Conservation (phyloP, 2,329 filamentous ascomycete genomes). For the Colletotrichum limetticola region DNA sequence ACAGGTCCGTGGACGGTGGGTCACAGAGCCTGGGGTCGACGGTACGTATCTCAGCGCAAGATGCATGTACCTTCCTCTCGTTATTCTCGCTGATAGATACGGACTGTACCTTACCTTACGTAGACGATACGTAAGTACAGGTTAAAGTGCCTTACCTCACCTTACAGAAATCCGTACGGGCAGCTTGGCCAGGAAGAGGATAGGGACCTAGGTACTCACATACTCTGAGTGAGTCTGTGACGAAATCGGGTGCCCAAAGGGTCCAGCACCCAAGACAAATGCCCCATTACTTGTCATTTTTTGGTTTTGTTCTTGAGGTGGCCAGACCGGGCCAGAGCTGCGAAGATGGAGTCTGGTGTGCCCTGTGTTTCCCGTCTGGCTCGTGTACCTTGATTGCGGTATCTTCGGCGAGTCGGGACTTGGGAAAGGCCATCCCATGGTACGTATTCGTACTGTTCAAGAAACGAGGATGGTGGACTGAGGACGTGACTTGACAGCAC, state of each 20-base stretch:
- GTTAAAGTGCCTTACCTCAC: neutral
- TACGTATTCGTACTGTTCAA: neutral
- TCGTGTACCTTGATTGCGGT: neutral
- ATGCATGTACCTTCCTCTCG: neutral
- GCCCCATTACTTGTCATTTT: neutral
- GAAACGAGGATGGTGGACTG: neutral
- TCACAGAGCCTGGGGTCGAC: neutral
- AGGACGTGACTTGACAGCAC: neutral
- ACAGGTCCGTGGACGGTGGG: neutral
- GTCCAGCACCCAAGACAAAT: neutral
- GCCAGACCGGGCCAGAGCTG: neutral
- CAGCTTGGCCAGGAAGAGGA: neutral
- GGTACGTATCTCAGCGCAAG: neutral
- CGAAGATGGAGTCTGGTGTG: slow-evolving; percentile 5
- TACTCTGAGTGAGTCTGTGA: neutral
- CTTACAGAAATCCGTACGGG: neutral
- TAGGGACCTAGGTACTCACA: no score
- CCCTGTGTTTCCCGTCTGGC: neutral
- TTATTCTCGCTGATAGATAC: no score
- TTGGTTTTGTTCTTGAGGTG: neutral
- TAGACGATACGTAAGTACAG: neutral
- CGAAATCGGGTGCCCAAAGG: neutral
- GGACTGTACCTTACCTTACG: neutral
- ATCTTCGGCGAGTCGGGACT: neutral
- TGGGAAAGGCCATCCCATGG: neutral